These are phyloP conservation scores for Epipyxis sp. DNA, from an alignment of 108 stramenopile species.

Conservation along the genomic window DNA sequence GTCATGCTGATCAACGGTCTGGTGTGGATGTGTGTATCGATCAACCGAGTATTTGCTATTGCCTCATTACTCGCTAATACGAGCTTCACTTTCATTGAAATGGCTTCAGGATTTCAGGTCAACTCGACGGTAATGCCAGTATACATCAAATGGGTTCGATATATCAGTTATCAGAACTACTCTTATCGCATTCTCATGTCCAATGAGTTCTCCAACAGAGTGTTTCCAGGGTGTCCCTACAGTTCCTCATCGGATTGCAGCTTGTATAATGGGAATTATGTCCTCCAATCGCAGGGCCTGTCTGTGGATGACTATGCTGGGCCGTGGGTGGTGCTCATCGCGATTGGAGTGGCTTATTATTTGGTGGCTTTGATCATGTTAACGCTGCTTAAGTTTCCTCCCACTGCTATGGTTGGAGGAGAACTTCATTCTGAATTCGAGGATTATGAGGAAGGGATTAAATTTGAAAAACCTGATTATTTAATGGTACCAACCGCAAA, in stretches of 20 bases:
- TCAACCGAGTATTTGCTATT: neutral
- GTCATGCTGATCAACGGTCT: constrained; percentile 3
- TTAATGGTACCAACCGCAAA: neutral
- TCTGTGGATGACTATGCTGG: neutral
- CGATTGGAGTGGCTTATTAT: neutral
- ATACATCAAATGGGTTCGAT: neutral
- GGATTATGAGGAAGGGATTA: neutral
- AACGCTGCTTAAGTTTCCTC: neutral
- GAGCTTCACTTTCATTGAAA: constrained; percentile 23
- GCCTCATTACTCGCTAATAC: constrained; percentile 12
- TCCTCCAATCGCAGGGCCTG: neutral
- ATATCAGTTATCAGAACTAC: neutral
- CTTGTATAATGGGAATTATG: neutral
- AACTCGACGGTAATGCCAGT: neutral
- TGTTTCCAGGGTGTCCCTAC: neutral
- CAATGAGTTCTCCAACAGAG: constrained; percentile 1
- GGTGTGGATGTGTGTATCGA: constrained; percentile 1
- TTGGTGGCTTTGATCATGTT: constrained; percentile 4
- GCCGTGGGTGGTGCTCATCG: constrained; percentile 14
- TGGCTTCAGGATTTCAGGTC: constrained; percentile 21
- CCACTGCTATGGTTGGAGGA: neutral
- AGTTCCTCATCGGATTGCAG: neutral
- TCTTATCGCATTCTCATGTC: constrained; percentile 16
- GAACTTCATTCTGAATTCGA: neutral
- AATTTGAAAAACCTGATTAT: too few species aligned